Evolutionary conservation across 805 yeast species (phyloP).

Genomic region (Schizosaccharomyces lindneri): DNA sequence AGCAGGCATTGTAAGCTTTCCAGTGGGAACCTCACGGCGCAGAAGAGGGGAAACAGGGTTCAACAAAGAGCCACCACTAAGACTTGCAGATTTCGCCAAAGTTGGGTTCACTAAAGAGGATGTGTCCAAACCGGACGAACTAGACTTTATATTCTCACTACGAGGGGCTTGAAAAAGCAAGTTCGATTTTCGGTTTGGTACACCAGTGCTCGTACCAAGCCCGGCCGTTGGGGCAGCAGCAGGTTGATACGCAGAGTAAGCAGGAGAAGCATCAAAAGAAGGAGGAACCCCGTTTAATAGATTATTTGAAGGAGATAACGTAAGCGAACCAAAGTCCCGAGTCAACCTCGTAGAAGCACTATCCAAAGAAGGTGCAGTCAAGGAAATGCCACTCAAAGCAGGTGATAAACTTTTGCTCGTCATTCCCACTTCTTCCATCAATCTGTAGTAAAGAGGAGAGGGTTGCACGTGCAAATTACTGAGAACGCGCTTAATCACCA

Average conservation of each 20-base stretch:
- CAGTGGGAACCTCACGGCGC: not conserved
- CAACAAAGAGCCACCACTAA: not conserved
- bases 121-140: not conserved
- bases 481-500: not conserved
- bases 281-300: not conserved
- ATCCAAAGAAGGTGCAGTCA: not conserved
- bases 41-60: not conserved
- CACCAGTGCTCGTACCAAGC: not conserved
- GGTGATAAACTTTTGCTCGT: not conserved
- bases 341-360: not conserved
- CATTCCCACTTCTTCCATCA: slow-evolving; percentile 1
- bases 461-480: not conserved
- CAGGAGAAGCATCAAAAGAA: not conserved
- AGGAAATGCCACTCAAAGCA: not conserved
- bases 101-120: not conserved
- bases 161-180: not conserved
- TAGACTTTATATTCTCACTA: not conserved
- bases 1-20: not conserved
- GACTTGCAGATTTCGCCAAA: not conserved
- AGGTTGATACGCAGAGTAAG: not conserved
- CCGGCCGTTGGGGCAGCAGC: too few relatives aligned
- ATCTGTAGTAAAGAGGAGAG: not conserved
- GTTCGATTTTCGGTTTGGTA: not conserved
- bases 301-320: not conserved
- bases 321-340: not conserved